A percentile compares a stretch with the other conserved stretches of the same genome.
Conservation (phyloP, 805 yeast species). For the Spathaspora passalidarum region DNA sequence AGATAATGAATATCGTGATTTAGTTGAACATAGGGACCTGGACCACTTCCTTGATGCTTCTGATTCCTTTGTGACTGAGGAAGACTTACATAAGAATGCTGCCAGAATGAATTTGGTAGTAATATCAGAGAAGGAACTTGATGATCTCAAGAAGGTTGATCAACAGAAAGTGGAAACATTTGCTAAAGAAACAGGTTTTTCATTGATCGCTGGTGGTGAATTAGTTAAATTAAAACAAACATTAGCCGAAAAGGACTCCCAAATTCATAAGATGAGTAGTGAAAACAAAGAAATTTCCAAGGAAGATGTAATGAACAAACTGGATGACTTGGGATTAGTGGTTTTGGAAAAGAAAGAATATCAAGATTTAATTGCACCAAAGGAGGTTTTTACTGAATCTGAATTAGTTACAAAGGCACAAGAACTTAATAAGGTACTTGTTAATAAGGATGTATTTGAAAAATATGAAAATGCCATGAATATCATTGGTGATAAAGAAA, state of each 20-base stretch:
- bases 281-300: constrained; percentile 14
- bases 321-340: constrained; percentile 31
- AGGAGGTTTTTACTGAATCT: constrained; percentile 14
- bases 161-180: constrained; percentile 15
- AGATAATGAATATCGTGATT: constrained; percentile 10
- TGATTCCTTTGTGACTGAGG: constrained; percentile 26
- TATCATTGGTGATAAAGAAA: constrained; percentile 15
- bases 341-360: constrained; percentile 27
- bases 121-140: constrained; percentile 17
- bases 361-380: constrained; percentile 23
- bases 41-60: constrained; percentile 17
- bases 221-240: constrained; percentile 20
- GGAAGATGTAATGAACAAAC: constrained; percentile 20
- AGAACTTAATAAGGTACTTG: neutral
- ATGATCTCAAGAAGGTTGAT: constrained; percentile 13
- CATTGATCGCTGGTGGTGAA: constrained; percentile 27
- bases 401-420: neutral
- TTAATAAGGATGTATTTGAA: constrained; percentile 17
- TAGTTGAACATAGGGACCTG: constrained; percentile 1
- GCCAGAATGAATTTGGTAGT: constrained; percentile 23
- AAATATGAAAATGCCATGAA: constrained; percentile 14
- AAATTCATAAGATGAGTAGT: constrained; percentile 6
- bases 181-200: constrained; percentile 19
- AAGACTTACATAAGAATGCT: constrained; percentile 25
- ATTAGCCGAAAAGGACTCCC: constrained; percentile 23